These are phyloP conservation scores for Cryptomeria japonica DNA, from an alignment of 75 land plant genomes.

Conservation along the genomic window DNA sequence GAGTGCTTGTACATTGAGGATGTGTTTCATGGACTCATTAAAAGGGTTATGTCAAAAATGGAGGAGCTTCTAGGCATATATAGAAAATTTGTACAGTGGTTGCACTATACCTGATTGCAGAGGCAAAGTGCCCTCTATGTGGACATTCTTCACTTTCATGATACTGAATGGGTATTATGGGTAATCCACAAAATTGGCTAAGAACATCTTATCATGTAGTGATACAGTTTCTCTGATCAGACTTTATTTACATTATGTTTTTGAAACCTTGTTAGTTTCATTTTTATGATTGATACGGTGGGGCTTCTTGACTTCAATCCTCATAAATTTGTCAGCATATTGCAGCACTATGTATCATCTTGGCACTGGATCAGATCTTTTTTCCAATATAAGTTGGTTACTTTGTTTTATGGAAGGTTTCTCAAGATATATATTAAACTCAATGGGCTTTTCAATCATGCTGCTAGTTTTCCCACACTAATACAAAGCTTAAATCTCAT, in stretches of 20 bases:
- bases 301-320: neutral
- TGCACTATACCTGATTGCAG: neutral
- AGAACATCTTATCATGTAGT: neutral
- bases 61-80: neutral
- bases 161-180: neutral
- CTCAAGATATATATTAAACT: neutral
- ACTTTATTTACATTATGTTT: neutral
- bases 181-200: neutral
- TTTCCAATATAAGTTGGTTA: neutral
- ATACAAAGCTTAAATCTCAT: neutral
- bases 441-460: neutral
- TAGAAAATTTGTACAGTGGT: neutral
- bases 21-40: neutral
- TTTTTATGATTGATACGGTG: neutral
- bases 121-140: neutral
- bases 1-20: neutral
- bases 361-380: neutral
- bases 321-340: neutral
- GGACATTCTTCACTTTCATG: neutral
- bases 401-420: neutral
- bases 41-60: neutral
- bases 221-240: neutral
- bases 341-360: neutral
- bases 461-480: neutral
- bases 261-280: neutral